These are phyloP conservation scores for Podila verticillata DNA, from an alignment of 192 early-diverging fungal genomes.

Conservation along the genomic window DNA sequence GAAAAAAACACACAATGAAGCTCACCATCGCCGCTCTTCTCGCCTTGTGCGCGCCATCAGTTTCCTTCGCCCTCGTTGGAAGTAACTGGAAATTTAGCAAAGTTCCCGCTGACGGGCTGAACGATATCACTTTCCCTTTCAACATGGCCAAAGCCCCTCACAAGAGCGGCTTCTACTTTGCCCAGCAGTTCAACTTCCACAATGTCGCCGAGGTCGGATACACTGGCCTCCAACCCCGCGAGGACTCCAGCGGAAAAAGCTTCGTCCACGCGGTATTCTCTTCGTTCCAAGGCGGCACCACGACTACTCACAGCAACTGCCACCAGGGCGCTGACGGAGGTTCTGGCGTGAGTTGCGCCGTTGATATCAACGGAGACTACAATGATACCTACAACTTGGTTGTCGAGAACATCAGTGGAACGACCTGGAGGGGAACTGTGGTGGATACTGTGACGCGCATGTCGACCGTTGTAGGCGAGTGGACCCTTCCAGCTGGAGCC, in stretches of 20 bases:
- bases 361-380: not conserved
- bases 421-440: not conserved
- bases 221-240: conserved; percentile 5
- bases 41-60: not conserved
- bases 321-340: not conserved
- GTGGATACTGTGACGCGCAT: not conserved
- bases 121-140: conserved; percentile 4
- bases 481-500: not conserved
- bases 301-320: not conserved
- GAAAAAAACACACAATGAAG: no score
- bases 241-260: not conserved
- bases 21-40: no score
- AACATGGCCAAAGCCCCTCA: conserved; percentile 8
- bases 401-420: not conserved
- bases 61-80: not conserved
- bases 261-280: not conserved
- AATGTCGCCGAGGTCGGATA: not conserved
- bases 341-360: not conserved
- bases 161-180: not conserved
- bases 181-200: conserved; percentile 5
- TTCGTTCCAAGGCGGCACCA: not conserved
- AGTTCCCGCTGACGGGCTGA: conserved; percentile 2
- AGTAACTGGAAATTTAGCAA: not conserved
- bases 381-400: not conserved
- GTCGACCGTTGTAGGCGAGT: not conserved